Percentiles rank a stretch among this genome's conserved stretches.
Conservation (phyloP, 129 eudicot genomes). For the Chrysanthemum lavandulifolium region DNA sequence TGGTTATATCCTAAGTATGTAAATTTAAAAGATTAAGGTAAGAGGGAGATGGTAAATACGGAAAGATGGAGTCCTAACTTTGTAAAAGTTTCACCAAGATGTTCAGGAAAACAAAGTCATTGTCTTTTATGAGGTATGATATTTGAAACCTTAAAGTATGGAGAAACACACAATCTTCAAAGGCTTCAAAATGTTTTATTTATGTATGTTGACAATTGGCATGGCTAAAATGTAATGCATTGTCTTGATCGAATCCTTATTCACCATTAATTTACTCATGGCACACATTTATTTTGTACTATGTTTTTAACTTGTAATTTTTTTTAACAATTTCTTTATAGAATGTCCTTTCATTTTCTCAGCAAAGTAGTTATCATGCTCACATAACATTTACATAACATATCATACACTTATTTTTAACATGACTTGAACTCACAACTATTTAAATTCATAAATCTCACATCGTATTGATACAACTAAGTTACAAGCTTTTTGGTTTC, state of each 20-base stretch:
- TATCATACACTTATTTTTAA: too few relatives aligned
- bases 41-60: background rate
- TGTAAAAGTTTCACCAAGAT: background rate
- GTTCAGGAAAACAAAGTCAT: background rate
- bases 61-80: conserved; percentile 8
- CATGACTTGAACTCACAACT: too few relatives aligned
- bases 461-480: too few relatives aligned
- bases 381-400: too few relatives aligned
- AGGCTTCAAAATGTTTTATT: background rate
- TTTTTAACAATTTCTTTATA: too few relatives aligned
- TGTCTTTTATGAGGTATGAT: background rate
- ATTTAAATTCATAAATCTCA: too few relatives aligned
- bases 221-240: background rate
- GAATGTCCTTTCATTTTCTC: too few relatives aligned
- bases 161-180: background rate
- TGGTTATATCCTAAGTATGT: background rate
- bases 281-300: background rate
- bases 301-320: background rate
- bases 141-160: background rate
- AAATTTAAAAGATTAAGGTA: background rate
- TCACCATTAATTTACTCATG: background rate
- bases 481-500: too few relatives aligned
- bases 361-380: too few relatives aligned
- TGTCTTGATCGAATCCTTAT: background rate
- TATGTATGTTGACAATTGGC: background rate